Evolutionary conservation across 306 rosid species (phyloP).

Genomic region (Cicer judaicum): DNA sequence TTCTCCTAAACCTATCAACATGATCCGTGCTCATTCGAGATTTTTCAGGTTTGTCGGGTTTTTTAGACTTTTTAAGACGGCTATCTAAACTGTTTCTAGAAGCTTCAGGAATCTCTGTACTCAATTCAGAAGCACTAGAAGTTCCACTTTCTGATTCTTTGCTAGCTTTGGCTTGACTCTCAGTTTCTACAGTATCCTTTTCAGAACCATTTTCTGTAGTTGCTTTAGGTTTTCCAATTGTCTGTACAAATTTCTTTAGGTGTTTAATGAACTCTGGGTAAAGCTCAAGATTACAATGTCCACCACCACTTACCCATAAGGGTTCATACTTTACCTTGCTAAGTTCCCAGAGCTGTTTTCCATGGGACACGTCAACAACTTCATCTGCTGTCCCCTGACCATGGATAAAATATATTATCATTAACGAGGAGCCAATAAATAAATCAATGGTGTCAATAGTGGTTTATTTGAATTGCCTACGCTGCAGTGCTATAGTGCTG

Average conservation of each 20-base stretch:
- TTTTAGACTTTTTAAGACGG: conserved; percentile 85
- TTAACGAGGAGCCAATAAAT: neutral
- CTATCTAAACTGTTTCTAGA: conserved; percentile 99
- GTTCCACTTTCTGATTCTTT: conserved; percentile 68
- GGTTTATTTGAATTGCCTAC: no score
- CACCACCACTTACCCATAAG: conserved; percentile 92
- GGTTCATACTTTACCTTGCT: conserved; percentile 87
- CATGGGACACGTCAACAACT: conserved; percentile 90
- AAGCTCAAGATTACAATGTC: conserved; percentile 92
- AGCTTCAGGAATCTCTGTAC: conserved; percentile 72
- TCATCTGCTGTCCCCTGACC: conserved; percentile 92
- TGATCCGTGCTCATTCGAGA: conserved; percentile 98
- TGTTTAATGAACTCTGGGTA: conserved; percentile 92
- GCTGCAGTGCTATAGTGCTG: no score
- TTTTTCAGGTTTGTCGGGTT: conserved; percentile 75
- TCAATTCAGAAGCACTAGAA: conserved; percentile 58
- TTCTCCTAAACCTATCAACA: conserved; percentile 87
- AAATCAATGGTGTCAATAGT: no score
- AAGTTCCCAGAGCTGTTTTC: conserved; percentile 92
- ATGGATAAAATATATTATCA: conserved; percentile 28
- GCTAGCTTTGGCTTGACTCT: conserved; percentile 54
- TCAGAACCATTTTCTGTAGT: conserved; percentile 58
- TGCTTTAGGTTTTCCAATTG: conserved; percentile 77
- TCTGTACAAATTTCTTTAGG: conserved; percentile 92
- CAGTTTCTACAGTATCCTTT: conserved; percentile 55